A percentile compares a stretch with the other conserved stretches of the same genome.
Evolutionary conservation across 1,284 basidiomycete genomes (phyloP).

Genomic region (Trichosporon coremiiforme): DNA sequence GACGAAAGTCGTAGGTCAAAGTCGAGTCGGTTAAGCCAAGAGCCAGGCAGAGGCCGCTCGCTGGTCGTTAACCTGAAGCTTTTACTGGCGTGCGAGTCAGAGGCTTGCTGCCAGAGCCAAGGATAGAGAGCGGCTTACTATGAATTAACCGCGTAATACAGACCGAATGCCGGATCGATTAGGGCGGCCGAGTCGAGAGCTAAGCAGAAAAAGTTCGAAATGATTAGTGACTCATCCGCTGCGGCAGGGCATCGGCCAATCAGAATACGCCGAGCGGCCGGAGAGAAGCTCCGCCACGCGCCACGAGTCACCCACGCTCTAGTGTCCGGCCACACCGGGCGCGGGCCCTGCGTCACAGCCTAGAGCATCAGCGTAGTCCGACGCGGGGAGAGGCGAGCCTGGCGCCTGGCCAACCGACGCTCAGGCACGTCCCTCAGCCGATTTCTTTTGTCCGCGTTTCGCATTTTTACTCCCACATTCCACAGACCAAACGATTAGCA

Average conservation of each 20-base stretch:
- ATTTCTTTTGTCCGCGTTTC: not conserved
- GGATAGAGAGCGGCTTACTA: not conserved
- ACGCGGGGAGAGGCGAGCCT: not conserved
- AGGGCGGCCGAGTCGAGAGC: constrained; percentile 11
- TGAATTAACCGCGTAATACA: constrained; percentile 6
- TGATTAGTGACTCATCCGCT: constrained; percentile 11
- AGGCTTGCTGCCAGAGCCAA: not conserved
- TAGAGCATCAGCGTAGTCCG: not conserved
- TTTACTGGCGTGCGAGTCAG: constrained; percentile 5
- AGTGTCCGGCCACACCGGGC: not conserved
- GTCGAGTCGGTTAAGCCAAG: constrained; percentile 8
- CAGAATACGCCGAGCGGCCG: constrained; percentile 12
- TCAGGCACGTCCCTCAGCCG: not conserved
- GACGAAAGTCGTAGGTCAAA: constrained; percentile 10
- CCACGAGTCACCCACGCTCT: constrained; percentile 15
- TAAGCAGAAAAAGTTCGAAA: constrained; percentile 16
- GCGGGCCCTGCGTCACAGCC: constrained; percentile 4
- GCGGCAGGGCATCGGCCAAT: not conserved
- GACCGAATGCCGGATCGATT: constrained; percentile 9
- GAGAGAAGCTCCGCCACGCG: constrained; percentile 12
- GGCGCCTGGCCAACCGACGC: not conserved
- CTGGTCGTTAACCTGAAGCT: constrained; percentile 1
- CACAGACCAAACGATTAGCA: constrained; percentile 8
- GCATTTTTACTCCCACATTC: not conserved
- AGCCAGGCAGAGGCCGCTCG: not conserved